phyloP scores from a whole-genome alignment of 805 yeast species.

The Metschnikowia cubensis region DNA sequence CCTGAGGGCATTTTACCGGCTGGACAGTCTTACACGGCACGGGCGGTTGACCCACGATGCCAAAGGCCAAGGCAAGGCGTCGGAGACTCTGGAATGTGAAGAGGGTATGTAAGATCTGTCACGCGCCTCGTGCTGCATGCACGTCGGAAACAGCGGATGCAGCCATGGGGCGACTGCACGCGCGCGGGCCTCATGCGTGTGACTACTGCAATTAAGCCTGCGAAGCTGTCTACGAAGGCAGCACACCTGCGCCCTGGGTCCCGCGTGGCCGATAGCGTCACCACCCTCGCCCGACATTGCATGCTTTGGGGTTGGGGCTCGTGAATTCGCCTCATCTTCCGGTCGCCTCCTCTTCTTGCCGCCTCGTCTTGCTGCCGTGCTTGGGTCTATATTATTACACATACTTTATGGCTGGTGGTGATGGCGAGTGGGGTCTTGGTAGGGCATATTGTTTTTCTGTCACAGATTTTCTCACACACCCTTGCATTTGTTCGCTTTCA shows the following conservation, averaged over 20 bases:
- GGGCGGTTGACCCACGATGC: conserved; percentile 10
- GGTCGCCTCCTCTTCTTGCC: too few relatives aligned
- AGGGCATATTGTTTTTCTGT: too few relatives aligned
- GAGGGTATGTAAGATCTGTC: not conserved
- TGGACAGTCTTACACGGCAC: conserved; percentile 18
- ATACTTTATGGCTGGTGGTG: too few relatives aligned
- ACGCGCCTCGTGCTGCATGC: not conserved
- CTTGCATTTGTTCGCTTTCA: not conserved
- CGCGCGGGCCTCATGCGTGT: not conserved
- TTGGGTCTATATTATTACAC: too few relatives aligned
- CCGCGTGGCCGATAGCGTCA: not conserved
- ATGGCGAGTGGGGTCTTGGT: too few relatives aligned
- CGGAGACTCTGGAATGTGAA: not conserved
- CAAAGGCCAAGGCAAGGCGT: not conserved
- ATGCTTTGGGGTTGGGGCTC: not conserved
- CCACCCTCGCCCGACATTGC: not conserved
- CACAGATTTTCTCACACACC: not conserved
- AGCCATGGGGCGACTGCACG: not conserved
- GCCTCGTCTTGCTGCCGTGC: too few relatives aligned
- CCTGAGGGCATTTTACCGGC: conserved; percentile 18
- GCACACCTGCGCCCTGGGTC: not conserved
- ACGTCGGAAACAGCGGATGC: not conserved
- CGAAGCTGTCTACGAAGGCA: not conserved
- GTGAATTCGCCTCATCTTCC: too few relatives aligned
- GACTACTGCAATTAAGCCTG: not conserved